Evolutionary conservation across 2,329 filamentous ascomycete genomes (phyloP), one percentile per base, ranked within the genome.

Genomic region (Pyricularia sp.): DNA sequence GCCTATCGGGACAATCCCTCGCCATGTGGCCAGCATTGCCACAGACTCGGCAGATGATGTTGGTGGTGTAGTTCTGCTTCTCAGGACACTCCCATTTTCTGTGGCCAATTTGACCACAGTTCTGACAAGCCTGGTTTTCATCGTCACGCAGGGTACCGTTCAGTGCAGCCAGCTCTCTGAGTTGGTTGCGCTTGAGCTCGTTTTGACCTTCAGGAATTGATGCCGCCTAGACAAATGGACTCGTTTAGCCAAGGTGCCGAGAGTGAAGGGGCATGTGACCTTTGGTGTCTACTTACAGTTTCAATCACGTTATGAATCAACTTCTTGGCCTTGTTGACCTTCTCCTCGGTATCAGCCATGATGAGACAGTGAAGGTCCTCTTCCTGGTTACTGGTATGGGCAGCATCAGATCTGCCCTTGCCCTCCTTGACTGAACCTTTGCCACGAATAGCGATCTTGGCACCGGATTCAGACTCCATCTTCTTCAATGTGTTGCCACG

Each of bases 401-500:
- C 95, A 76, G 95, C 95, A 81, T 99, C 95, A 83, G 95, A 98
- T 74, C 95, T 93, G 74, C 95, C 95, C 81, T 99, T 99, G 84
- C 95, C 95, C 87, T 99, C 95, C 82, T 99, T 99, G 79, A 99
- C 95, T 76, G 95, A 99, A 79, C 95, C 95, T 83, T 99, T 99
- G 84, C 95, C 95, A 82, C 95, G 94, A 78, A 99, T 99, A 74
- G 95, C 95, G 84, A 99, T 99, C 82, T 99, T 99, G 79, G 95
- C 95, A 72, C 90, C 90, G 69, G 95, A 99, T 82, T 99, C 94
- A 77, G 90, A 88, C 81, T 99, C 95, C 95, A 99, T 99, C 81
- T 97, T 99, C 85, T 99, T 99, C 78, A 99, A 84, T 74, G 95
- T 99, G 81, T 99, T 99, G 83, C 95, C 95, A 94, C 95, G 95